Evolutionary conservation across 805 yeast species (phyloP).

Genomic region (Teunomyces funiuensis): DNA sequence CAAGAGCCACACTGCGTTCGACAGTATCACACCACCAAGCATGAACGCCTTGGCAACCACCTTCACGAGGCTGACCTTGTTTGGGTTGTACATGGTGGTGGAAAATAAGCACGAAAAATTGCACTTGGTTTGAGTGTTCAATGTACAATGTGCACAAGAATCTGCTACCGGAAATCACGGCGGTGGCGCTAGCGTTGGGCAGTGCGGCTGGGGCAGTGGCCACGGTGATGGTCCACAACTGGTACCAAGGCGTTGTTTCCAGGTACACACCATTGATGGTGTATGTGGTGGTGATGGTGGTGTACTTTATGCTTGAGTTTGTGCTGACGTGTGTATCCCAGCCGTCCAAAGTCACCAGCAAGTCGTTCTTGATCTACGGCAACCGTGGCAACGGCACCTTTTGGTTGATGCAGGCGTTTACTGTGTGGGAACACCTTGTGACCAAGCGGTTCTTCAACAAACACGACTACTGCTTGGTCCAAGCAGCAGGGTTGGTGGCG

Average conservation of each 20-base stretch:
- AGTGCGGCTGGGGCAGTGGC: constrained; percentile 11
- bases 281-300: constrained; percentile 21
- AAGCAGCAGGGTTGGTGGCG: constrained; percentile 16
- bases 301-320: constrained; percentile 30
- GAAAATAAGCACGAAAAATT: neutral
- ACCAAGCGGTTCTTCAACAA: neutral
- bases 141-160: constrained; percentile 17
- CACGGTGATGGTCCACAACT: neutral
- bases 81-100: constrained; percentile 22
- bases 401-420: constrained; percentile 26
- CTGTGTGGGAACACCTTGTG: constrained; percentile 23
- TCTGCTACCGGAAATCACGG: constrained; percentile 19
- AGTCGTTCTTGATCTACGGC: constrained; percentile 36
- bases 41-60: constrained; percentile 32
- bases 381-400: constrained; percentile 33
- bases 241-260: neutral
- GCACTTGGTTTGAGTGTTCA: neutral
- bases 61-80: constrained; percentile 27
- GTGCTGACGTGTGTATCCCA: constrained; percentile 24
- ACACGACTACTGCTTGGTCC: constrained; percentile 3
- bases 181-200: constrained; percentile 20
- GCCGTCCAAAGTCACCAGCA: constrained; percentile 21
- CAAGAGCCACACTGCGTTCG: constrained; percentile 12
- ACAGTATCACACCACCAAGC: constrained; percentile 28
- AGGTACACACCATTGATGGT: constrained; percentile 4